Evolutionary conservation across 1,284 basidiomycete genomes (phyloP).

Genomic region (Trichosporon sp.): DNA sequence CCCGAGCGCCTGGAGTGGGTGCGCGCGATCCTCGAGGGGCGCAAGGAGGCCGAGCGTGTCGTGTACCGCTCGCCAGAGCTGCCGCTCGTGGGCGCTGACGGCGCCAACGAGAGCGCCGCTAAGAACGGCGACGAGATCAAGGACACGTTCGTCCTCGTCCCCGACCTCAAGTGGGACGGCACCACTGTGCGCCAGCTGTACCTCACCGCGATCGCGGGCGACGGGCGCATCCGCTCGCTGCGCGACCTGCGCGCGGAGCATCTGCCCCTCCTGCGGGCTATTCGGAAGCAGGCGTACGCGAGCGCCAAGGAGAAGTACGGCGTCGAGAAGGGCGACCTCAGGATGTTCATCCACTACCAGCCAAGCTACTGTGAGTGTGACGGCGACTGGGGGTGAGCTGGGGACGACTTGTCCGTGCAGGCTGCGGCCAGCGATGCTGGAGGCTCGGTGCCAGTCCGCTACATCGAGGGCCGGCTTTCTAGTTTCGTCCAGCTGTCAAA

Average conservation of each 20-base stretch:
- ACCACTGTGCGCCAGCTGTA: constrained; percentile 60
- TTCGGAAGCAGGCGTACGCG: constrained; percentile 59
- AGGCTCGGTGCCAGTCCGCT: no score
- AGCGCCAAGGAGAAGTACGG: constrained; percentile 67
- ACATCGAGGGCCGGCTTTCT: no score
- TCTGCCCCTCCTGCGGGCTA: constrained; percentile 63
- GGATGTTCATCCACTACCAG: constrained; percentile 91
- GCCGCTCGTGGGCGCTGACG: not conserved
- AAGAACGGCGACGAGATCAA: not conserved
- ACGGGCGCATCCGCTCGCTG: constrained; percentile 60
- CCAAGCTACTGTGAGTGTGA: constrained; percentile 80
- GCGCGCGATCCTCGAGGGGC: constrained; percentile 74
- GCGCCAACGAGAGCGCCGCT: not conserved
- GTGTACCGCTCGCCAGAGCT: constrained; percentile 59
- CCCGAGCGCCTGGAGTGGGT: constrained; percentile 79
- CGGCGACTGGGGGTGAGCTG: no score
- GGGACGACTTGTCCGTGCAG: no score
- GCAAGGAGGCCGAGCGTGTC: constrained; percentile 72
- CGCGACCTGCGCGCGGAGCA: constrained; percentile 66
- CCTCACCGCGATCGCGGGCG: constrained; percentile 65
- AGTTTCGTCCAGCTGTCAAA: not conserved
- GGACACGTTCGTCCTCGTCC: constrained; percentile 67
- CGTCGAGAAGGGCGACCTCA: constrained; percentile 61
- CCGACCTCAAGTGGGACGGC: constrained; percentile 93
- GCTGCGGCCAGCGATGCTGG: no score